Conservation (phyloP, 495 filamentous ascomycete genomes). For the Chaetomium fimeti region DNA sequence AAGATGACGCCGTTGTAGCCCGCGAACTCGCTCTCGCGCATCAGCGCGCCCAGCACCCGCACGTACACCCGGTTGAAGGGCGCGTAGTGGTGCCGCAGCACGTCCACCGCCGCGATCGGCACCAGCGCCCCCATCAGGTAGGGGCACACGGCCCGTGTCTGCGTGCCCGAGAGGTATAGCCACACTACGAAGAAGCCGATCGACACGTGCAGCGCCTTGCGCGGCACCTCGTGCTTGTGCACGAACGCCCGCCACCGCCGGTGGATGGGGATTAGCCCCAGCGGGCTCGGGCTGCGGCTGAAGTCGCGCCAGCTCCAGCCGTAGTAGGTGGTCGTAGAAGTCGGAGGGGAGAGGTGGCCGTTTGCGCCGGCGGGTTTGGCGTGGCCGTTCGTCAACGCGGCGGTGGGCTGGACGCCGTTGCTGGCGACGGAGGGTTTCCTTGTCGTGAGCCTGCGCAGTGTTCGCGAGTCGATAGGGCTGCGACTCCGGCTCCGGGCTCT, state of each 20-base stretch:
- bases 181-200: slow-evolving; percentile 90
- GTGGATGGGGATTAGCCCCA: slow-evolving; percentile 95
- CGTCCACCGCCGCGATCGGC: slow-evolving; percentile 82
- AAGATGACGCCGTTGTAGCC: slow-evolving; percentile 96
- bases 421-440: slow-evolving; percentile 25
- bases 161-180: slow-evolving; percentile 74
- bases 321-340: slow-evolving; percentile 43
- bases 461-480: slow-evolving; percentile 52
- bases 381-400: slow-evolving; percentile 20
- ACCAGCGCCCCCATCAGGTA: slow-evolving; percentile 77
- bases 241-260: slow-evolving; percentile 67
- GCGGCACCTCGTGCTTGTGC: slow-evolving; percentile 74
- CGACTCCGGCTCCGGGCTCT: slow-evolving; percentile 50
- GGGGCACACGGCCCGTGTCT: slow-evolving; percentile 72
- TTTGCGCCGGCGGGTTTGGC: slow-evolving; percentile 43
- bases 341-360: slow-evolving; percentile 68
- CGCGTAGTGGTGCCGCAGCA: slow-evolving; percentile 75
- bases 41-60: slow-evolving; percentile 75
- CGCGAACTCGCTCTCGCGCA: slow-evolving; percentile 91
- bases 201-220: slow-evolving; percentile 80
- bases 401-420: slow-evolving; percentile 17
- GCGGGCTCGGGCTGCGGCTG: slow-evolving; percentile 82
- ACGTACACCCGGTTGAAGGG: slow-evolving; percentile 88
- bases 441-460: slow-evolving; percentile 48
- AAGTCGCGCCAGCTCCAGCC: slow-evolving; percentile 73